Percentiles rank a stretch among this genome's conserved stretches.
phyloP scores from a whole-genome alignment of 2,329 filamentous ascomycete genomes.

The Ascochyta lentis region DNA sequence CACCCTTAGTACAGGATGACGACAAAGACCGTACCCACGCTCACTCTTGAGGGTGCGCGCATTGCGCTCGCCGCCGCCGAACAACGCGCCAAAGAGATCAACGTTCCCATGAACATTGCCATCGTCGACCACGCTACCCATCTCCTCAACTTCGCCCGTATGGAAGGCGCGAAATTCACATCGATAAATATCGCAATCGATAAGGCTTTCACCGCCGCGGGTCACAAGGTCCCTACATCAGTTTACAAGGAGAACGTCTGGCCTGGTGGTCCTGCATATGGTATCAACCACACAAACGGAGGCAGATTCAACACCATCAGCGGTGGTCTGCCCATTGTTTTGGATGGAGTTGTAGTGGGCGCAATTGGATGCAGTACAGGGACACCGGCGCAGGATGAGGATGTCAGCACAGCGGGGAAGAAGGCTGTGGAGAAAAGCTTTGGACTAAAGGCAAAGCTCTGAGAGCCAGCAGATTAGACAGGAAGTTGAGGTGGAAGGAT shows the following conservation, averaged over 20 bases:
- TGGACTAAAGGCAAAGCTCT: constrained; percentile 51
- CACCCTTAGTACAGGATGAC: constrained; percentile 32
- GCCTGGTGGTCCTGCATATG: constrained; percentile 61
- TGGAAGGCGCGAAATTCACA: constrained; percentile 56
- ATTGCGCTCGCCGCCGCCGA: constrained; percentile 47
- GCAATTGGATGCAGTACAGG: constrained; percentile 63
- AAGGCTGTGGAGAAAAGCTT: constrained; percentile 54
- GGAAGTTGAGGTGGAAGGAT: not conserved
- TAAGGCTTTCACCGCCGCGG: constrained; percentile 64
- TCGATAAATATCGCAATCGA: constrained; percentile 69
- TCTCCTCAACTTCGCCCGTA: constrained; percentile 56
- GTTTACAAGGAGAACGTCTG: constrained; percentile 61
- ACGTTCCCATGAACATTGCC: constrained; percentile 58
- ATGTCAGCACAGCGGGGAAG: constrained; percentile 60
- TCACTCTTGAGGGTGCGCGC: constrained; percentile 48
- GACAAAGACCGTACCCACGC: constrained; percentile 37
- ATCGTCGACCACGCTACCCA: constrained; percentile 55
- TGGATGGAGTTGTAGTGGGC: constrained; percentile 58
- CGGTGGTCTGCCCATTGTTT: constrained; percentile 59
- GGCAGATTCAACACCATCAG: constrained; percentile 62
- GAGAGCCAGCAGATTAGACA: constrained; percentile 5
- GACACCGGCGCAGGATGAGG: constrained; percentile 61
- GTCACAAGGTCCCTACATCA: constrained; percentile 59
- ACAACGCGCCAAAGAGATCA: constrained; percentile 45
- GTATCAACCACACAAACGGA: constrained; percentile 60